Conservation (phyloP, 352 stramenopile genomes). For the Globisporangium abappressorium region DNA sequence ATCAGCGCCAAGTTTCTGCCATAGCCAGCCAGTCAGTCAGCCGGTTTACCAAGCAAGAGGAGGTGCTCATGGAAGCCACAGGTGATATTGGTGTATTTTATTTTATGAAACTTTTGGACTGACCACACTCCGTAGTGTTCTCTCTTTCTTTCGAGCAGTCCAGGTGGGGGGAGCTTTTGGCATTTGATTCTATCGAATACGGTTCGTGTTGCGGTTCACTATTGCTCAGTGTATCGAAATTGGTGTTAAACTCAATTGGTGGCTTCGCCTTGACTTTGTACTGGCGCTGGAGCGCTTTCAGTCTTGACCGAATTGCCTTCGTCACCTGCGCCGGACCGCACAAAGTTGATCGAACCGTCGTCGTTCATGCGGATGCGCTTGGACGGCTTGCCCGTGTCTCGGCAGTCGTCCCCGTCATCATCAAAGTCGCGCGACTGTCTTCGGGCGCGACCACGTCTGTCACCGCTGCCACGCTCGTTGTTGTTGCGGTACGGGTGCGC, state of each 20-base stretch:
- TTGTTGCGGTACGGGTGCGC: constrained; percentile 44
- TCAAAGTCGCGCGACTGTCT: constrained; percentile 16
- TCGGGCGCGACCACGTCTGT: constrained; percentile 7
- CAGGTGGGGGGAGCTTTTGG: background rate
- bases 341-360: constrained; percentile 62
- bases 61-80: background rate
- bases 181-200: constrained; percentile 1
- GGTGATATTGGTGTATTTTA: background rate
- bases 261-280: background rate
- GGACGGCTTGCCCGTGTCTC: constrained; percentile 39
- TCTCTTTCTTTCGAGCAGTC: background rate
- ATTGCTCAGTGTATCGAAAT: background rate
- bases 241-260: background rate
- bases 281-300: background rate
- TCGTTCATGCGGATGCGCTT: constrained; percentile 57
- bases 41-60: background rate
- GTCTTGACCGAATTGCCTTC: background rate
- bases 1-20: constrained; percentile 77
- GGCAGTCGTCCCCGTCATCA: constrained; percentile 9
- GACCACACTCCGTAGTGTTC: background rate
- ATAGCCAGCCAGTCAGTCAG: background rate
- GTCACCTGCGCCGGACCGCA: constrained; percentile 20
- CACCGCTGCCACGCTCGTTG: constrained; percentile 16
- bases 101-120: background rate
- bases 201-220: background rate